Evolutionary conservation across 768 basidiomycete species (phyloP).

Genomic region (Mycena vitilis): DNA sequence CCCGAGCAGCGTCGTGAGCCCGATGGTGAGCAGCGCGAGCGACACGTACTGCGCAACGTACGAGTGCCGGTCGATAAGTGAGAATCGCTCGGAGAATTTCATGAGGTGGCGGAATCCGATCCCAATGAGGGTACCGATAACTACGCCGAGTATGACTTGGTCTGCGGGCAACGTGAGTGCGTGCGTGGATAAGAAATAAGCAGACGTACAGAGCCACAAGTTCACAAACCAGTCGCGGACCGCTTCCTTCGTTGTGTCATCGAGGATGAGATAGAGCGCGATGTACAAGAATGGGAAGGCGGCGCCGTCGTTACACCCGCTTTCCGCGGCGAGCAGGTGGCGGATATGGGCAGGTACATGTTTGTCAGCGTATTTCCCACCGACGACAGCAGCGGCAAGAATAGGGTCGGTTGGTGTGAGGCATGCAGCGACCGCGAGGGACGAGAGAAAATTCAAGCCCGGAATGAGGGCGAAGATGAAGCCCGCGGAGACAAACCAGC

Average conservation of each 20-base stretch:
- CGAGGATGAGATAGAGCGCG: conserved; percentile 87
- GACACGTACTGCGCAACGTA: conserved; percentile 94
- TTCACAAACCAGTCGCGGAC: conserved; percentile 89
- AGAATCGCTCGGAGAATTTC: conserved; percentile 89
- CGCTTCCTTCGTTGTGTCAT: conserved; percentile 69
- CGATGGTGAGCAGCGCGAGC: conserved; percentile 86
- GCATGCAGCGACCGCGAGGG: conserved; percentile 91
- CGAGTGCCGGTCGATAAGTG: conserved; percentile 93
- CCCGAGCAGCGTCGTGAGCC: conserved; percentile 85
- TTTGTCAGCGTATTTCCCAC: conserved; percentile 97
- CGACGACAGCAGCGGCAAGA: conserved; percentile 90
- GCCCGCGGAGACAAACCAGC: conserved; percentile 94
- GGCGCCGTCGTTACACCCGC: conserved; percentile 96
- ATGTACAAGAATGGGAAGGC: conserved; percentile 95
- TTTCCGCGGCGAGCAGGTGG: conserved; percentile 76
- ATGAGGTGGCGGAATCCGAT: conserved; percentile 88
- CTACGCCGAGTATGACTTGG: conserved; percentile 79
- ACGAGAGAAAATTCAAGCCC: conserved; percentile 87
- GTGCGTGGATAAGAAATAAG: conserved; percentile 19
- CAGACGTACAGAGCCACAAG: conserved; percentile 83
- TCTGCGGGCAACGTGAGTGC: conserved; percentile 56
- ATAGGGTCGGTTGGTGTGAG: conserved; percentile 96
- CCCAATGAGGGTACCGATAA: conserved; percentile 82
- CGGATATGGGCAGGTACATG: conserved; percentile 91
- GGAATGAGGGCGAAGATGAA: conserved; percentile 95